Base-by-base conservation (phyloP, 106 monocot species). In the Allium fistulosum region DNA sequence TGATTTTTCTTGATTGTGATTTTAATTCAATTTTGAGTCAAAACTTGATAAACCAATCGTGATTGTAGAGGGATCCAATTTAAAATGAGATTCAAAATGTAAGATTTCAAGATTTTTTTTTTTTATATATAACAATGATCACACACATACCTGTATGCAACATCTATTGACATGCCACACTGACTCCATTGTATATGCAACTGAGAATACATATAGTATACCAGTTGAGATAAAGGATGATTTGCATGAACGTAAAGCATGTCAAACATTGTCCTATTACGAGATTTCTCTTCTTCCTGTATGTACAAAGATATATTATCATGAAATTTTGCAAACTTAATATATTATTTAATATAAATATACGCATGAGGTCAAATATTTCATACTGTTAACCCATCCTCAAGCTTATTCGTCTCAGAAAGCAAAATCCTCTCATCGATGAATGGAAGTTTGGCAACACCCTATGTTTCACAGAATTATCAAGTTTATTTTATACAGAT, bases 391-490 rank as follows among this genome's bases (percentile, higher is more conserved):
- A 92, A 82, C 17, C 83, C 79, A 10, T 79, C 79, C 78, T 97
- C 96, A 76, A 97, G 84, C 52, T 82, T 87, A 59, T 72, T 87
- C 13, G 92, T 92, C 77, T 82, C 86, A 66, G 81, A 66, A 68
- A 97, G 86, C 72, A 97, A 71, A 49, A 63, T 65, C 55, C 76
- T 72, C 65, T 97, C 96, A 75, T 89, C 88, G 72, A 97, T 97
- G 74, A 97, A 97, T 58, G 96, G 92, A 59, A 97, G 82, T 84
- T 97, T 97, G 46, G 80, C 96, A 80, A 97, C 69, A 70, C 88
- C 96, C 96, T 97, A 46, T 12, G 10, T 58, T 70, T 37, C 55
- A 76, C 17, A 9, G 60, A n/a, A 59, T 71, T 46, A 50, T 59
- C 45, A 70, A 60, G 17, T 59, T 17, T 51, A 53, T 50, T 13